Evolutionary conservation across 148 eudicot genomes (phyloP).

Genomic region (Vaccinium darrowii): DNA sequence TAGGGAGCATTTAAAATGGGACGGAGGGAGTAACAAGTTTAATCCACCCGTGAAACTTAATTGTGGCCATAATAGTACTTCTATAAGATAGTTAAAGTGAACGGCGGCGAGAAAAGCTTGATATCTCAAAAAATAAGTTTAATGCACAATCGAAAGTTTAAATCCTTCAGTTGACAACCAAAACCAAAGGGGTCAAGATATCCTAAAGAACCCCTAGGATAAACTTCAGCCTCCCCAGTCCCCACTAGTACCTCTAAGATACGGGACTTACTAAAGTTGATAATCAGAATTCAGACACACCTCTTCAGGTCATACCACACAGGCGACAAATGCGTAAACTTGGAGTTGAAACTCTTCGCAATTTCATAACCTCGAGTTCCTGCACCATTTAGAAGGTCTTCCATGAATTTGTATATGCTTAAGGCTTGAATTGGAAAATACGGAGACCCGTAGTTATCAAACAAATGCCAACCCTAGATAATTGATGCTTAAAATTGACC

Average conservation of each 20-base stretch:
- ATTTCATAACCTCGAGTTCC: conserved; percentile 94
- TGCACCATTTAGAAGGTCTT: conserved; percentile 30
- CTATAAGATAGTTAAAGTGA: not conserved
- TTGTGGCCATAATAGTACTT: not conserved
- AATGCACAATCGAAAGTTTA: not conserved
- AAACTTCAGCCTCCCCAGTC: not conserved
- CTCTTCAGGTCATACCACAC: conserved; percentile 98
- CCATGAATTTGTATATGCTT: not conserved
- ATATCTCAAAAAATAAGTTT: conserved; percentile 5
- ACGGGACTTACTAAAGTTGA: not conserved
- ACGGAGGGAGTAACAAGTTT: not conserved
- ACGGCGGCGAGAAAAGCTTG: not conserved
- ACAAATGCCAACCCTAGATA: not conserved
- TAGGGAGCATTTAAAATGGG: no score
- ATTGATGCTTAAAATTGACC: not conserved
- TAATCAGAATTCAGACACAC: conserved; percentile 32
- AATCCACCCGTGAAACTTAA: not conserved
- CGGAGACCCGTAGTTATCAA: not conserved
- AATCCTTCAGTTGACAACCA: conserved; percentile 1
- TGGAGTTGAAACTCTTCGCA: conserved; percentile 74
- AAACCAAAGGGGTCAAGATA: not conserved
- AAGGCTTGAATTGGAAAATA: conserved; percentile 4
- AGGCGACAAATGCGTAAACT: conserved; percentile 88
- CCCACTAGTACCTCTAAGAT: not conserved
- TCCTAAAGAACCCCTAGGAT: not conserved